These are phyloP conservation scores for Myxozyma udenii DNA, from an alignment of 805 yeast genomes.

Conservation along the genomic window DNA sequence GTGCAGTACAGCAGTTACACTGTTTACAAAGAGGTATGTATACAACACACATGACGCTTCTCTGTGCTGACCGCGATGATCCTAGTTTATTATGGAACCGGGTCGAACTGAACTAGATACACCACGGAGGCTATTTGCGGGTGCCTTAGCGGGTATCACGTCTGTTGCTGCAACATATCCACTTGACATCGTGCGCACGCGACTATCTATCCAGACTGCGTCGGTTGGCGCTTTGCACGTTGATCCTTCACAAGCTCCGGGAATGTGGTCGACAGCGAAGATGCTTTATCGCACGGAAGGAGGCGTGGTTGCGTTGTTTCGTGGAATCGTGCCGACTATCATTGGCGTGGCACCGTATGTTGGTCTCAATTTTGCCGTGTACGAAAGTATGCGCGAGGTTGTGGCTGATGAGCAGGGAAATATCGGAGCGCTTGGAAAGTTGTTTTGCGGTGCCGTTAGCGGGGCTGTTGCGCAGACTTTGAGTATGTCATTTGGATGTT, in stretches of 20 bases:
- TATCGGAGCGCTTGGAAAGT: slow-evolving; percentile 52
- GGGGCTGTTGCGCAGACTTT: slow-evolving; percentile 88
- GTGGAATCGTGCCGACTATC: slow-evolving; percentile 88
- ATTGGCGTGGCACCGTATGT: slow-evolving; percentile 96
- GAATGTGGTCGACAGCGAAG: slow-evolving; percentile 56
- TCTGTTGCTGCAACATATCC: slow-evolving; percentile 88
- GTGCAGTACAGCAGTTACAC: slow-evolving; percentile 89
- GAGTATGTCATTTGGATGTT: slow-evolving; percentile 39
- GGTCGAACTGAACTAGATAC: slow-evolving; percentile 45
- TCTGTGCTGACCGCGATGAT: neutral
- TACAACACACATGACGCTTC: slow-evolving; percentile 28
- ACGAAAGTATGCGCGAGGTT: slow-evolving; percentile 71
- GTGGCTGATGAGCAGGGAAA: slow-evolving; percentile 39
- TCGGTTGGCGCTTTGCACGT: slow-evolving; percentile 39
- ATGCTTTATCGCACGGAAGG: slow-evolving; percentile 75
- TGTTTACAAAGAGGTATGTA: slow-evolving; percentile 47
- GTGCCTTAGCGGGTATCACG: slow-evolving; percentile 75
- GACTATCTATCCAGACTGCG: slow-evolving; percentile 87
- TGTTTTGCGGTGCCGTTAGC: slow-evolving; percentile 76
- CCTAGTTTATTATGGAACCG: slow-evolving; percentile 20
- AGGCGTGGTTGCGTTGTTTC: slow-evolving; percentile 69
- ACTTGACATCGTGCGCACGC: slow-evolving; percentile 82
- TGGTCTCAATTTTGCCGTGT: slow-evolving; percentile 85
- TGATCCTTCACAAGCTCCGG: slow-evolving; percentile 46
- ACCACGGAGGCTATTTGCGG: slow-evolving; percentile 64